phyloP scores from a whole-genome alignment of 2,329 filamentous ascomycete species.

The Aspergillus aculeatus region DNA sequence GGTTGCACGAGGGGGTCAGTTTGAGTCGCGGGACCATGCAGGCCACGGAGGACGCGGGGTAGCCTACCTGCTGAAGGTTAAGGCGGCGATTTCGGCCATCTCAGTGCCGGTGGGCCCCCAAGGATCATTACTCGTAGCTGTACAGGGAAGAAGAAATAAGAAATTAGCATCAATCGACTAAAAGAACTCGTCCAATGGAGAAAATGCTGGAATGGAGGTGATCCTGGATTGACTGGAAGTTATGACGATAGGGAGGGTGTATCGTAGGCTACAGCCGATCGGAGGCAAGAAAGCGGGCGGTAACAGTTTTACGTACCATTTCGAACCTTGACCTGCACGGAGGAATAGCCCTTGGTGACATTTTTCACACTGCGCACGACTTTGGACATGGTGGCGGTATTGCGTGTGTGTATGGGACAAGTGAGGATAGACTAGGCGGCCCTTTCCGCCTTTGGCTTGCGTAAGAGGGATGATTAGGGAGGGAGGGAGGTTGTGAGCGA shows the following conservation, averaged over 20 bases:
- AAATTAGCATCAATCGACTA: constrained; percentile 9
- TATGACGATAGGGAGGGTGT: background rate
- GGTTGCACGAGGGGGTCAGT: constrained; percentile 1
- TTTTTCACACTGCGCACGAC: constrained; percentile 98
- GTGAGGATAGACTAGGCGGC: background rate
- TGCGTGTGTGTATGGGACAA: constrained; percentile 3
- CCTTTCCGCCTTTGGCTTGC: background rate
- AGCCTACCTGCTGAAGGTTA: constrained; percentile 94
- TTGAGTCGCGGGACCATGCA: background rate
- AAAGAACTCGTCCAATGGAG: background rate
- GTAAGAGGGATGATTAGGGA: background rate
- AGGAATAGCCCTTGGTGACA: constrained; percentile 98
- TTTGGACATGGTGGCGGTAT: constrained; percentile 71
- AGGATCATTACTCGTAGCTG: constrained; percentile 97
- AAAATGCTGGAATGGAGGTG: background rate
- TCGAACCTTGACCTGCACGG: constrained; percentile 94
- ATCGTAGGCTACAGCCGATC: background rate
- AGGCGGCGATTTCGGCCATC: constrained; percentile 97
- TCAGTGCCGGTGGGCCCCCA: constrained; percentile 98
- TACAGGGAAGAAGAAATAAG: constrained; percentile 5
- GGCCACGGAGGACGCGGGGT: background rate
- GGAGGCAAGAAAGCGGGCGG: background rate
- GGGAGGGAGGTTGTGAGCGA: background rate
- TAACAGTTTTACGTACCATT: constrained; percentile 66
- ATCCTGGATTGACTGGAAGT: background rate